Percentiles rank a stretch among this genome's conserved stretches.
These are phyloP conservation scores for Hymenoscyphus infarciens DNA, from an alignment of 2,329 filamentous ascomycete genomes.

Conservation along the genomic window DNA sequence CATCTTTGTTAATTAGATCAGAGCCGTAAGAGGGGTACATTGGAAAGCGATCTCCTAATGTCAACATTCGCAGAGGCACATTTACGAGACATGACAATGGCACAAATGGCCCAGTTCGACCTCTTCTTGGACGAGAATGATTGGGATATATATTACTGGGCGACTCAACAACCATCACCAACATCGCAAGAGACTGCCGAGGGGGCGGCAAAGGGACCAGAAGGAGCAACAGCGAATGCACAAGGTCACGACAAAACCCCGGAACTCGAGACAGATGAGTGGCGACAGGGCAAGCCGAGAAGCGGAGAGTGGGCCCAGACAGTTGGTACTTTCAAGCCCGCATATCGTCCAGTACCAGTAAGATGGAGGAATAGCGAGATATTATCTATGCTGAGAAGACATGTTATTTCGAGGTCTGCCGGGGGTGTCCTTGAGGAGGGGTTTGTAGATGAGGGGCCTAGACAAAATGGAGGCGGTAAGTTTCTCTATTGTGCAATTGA, in stretches of 20 bases:
- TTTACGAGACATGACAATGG: conserved; percentile 67
- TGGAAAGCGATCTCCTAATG: conserved; percentile 92
- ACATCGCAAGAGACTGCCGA: conserved; percentile 56
- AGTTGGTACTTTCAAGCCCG: conserved; percentile 87
- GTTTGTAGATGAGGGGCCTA: conserved; percentile 21
- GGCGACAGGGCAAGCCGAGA: conserved; percentile 36
- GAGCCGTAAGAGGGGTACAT: conserved; percentile 90
- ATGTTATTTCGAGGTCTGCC: conserved; percentile 71
- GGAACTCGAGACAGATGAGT: conserved; percentile 28
- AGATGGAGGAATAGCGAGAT: conserved; percentile 85
- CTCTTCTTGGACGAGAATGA: conserved; percentile 97
- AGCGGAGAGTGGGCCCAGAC: conserved; percentile 95
- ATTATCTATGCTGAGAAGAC: conserved; percentile 68
- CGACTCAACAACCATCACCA: conserved; percentile 72
- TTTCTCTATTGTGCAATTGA: background rate
- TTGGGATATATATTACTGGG: conserved; percentile 99
- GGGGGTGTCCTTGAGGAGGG: conserved; percentile 44
- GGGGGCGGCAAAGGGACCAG: conserved; percentile 41
- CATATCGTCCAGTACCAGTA: conserved; percentile 82
- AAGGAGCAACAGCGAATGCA: conserved; percentile 28
- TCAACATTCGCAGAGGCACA: conserved; percentile 88
- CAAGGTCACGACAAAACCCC: conserved; percentile 20
- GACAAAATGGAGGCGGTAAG: conserved; percentile 31
- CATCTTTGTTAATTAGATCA: conserved; percentile 63
- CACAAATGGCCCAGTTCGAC: conserved; percentile 81